Conservation (phyloP, 2,329 filamentous ascomycete species). For the Stagonosporopsis tanaceti region DNA sequence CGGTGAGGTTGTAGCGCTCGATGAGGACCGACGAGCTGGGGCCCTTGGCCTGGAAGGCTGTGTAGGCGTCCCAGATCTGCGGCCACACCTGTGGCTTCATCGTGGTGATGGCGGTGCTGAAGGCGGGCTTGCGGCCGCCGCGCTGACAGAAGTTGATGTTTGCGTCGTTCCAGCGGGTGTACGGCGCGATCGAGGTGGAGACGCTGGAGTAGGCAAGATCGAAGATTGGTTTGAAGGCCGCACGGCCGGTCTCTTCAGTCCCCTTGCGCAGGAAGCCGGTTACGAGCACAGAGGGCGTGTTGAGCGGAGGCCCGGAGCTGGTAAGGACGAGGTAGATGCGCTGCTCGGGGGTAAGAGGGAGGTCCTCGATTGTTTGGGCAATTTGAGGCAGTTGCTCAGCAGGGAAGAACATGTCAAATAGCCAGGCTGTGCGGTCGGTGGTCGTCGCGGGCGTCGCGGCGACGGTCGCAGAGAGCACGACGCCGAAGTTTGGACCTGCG, state of each 20-base stretch:
- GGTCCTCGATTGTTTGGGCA: conserved; percentile 49
- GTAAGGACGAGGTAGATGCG: conserved; percentile 49
- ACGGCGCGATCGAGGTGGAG: conserved; percentile 40
- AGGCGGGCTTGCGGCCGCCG: conserved; percentile 53
- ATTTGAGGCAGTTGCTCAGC: conserved; percentile 43
- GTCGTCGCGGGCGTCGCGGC: conserved; percentile 45
- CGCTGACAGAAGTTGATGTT: conserved; percentile 49
- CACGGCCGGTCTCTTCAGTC: conserved; percentile 39
- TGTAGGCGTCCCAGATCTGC: conserved; percentile 51
- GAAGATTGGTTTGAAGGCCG: conserved; percentile 49
- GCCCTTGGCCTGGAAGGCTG: conserved; percentile 47
- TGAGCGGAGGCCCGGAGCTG: conserved; percentile 31
- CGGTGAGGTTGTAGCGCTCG: conserved; percentile 49
- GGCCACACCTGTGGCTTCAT: conserved; percentile 51
- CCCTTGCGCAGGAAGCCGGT: conserved; percentile 47
- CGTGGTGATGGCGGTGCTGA: conserved; percentile 43
- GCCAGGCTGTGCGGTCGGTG: conserved; percentile 36
- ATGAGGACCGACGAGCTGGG: conserved; percentile 46
- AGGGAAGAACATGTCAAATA: conserved; percentile 35
- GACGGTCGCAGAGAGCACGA: conserved; percentile 49
- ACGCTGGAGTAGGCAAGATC: conserved; percentile 39
- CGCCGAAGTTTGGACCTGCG: conserved; percentile 46
- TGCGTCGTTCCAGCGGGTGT: conserved; percentile 52
- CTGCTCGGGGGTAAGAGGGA: conserved; percentile 47
- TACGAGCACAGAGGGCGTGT: conserved; percentile 35